phyloP scores from a whole-genome alignment of 73 alveolate species.

The Blepharisma stoltei region DNA sequence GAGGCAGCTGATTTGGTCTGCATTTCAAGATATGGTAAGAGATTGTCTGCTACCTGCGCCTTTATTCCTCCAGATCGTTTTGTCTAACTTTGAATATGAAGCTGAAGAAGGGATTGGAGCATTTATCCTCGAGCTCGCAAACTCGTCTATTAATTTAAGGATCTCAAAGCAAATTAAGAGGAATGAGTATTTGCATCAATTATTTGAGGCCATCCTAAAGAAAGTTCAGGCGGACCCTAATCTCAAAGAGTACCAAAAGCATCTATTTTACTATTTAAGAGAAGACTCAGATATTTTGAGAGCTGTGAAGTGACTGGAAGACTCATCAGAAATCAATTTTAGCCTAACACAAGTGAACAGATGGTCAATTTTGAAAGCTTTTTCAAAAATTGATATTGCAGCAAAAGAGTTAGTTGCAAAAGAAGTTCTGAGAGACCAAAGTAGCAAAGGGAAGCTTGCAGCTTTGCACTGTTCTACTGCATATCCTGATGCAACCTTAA shows the following conservation, averaged over 20 bases:
- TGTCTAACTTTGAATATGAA: background rate
- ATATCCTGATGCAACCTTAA: background rate
- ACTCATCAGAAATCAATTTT: background rate
- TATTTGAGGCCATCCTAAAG: background rate
- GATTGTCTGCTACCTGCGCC: background rate
- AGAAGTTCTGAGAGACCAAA: background rate
- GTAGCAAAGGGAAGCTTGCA: background rate
- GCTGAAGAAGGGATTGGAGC: background rate
- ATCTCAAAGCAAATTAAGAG: background rate
- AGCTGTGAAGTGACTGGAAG: background rate
- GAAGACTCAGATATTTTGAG: background rate
- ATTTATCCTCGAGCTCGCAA: background rate
- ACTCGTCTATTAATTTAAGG: background rate
- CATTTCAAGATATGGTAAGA: background rate
- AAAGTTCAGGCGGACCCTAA: background rate
- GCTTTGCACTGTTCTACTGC: background rate
- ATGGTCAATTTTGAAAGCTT: background rate
- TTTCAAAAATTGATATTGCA: background rate
- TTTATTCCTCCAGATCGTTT: slow-evolving; percentile 11
- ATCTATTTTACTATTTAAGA: background rate
- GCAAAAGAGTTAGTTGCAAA: background rate
- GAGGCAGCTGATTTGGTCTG: background rate
- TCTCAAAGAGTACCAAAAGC: background rate
- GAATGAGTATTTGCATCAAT: background rate
- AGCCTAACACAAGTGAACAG: background rate